Percentiles rank a stretch among this genome's conserved stretches.
These are phyloP conservation scores for Boletus sp. DNA, from an alignment of 768 basidiomycete genomes.

Conservation along the genomic window DNA sequence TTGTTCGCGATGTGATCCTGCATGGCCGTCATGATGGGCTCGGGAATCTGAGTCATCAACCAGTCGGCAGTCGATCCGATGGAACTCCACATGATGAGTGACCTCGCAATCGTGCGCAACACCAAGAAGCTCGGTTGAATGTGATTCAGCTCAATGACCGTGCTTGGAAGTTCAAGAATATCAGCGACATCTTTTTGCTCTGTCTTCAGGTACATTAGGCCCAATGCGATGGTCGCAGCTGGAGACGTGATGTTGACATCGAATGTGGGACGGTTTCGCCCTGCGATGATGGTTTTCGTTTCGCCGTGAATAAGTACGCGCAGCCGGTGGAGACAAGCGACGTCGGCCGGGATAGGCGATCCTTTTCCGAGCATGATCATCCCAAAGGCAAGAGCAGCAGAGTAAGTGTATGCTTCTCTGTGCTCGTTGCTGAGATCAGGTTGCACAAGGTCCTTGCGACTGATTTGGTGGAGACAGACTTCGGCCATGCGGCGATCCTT, in stretches of 20 bases:
- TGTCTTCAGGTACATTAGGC: slow-evolving; percentile 89
- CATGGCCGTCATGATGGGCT: slow-evolving; percentile 57
- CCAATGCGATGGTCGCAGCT: slow-evolving; percentile 85
- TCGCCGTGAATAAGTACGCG: slow-evolving; percentile 78
- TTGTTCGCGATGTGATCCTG: slow-evolving; percentile 49
- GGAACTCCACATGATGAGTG: slow-evolving; percentile 83
- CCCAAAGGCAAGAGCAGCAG: slow-evolving; percentile 87
- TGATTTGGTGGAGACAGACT: slow-evolving; percentile 82
- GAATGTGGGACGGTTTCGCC: slow-evolving; percentile 48
- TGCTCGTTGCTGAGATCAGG: slow-evolving; percentile 85
- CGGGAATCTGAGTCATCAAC: slow-evolving; percentile 68
- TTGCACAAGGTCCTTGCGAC: slow-evolving; percentile 69
- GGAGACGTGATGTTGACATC: slow-evolving; percentile 91
- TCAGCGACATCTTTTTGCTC: slow-evolving; percentile 83
- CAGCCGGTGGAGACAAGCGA: slow-evolving; percentile 62
- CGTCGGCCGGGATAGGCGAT: slow-evolving; percentile 71
- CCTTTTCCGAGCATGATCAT: slow-evolving; percentile 96
- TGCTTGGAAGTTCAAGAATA: slow-evolving; percentile 78
- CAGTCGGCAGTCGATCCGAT: slow-evolving; percentile 73
- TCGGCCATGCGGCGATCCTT: slow-evolving; percentile 91
- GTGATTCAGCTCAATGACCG: slow-evolving; percentile 72
- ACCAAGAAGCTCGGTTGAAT: slow-evolving; percentile 88
- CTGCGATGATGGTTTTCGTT: slow-evolving; percentile 38
- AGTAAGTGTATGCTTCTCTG: slow-evolving; percentile 87
- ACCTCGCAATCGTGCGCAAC: slow-evolving; percentile 70